Evolutionary conservation across 208 protist species (phyloP).

Genomic region (Crithidia thermophila): DNA sequence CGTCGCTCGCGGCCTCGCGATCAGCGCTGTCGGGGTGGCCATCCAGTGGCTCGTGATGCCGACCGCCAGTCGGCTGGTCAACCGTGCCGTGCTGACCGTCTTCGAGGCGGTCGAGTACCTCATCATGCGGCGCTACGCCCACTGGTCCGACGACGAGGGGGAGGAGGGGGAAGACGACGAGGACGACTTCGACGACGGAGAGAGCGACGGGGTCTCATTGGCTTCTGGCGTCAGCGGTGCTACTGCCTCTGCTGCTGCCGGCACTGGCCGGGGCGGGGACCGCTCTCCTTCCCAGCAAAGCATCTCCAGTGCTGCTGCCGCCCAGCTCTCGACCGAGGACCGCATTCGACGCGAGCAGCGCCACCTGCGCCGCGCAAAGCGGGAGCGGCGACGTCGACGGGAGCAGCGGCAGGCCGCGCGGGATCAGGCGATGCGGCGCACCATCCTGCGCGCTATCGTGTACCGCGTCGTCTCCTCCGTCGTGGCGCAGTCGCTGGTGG

Average conservation of each 20-base stretch:
- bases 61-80: conserved; percentile 46
- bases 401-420: conserved; percentile 31
- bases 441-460: conserved; percentile 74
- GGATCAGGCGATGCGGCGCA: conserved; percentile 31
- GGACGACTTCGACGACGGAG: conserved; percentile 8
- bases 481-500: conserved; percentile 62
- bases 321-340: conserved; percentile 11
- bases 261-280: background rate
- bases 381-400: conserved; percentile 15
- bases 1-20: conserved; percentile 28
- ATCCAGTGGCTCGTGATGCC: conserved; percentile 64
- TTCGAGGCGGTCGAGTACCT: conserved; percentile 77
- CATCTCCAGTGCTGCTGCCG: background rate
- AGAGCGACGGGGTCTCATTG: conserved; percentile 14
- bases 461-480: conserved; percentile 72
- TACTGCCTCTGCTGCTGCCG: background rate
- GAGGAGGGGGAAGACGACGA: conserved; percentile 36
- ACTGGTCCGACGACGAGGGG: conserved; percentile 42
- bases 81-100: conserved; percentile 68
- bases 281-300: conserved; percentile 11
- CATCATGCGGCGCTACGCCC: conserved; percentile 69
- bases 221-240: conserved; percentile 19
- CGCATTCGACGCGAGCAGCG: conserved; percentile 24
- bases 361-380: conserved; percentile 19
- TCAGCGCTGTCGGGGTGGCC: conserved; percentile 40